A percentile compares a stretch with the other conserved stretches of the same genome.
phyloP scores from a whole-genome alignment of 2,329 filamentous ascomycete genomes.

The Paecilomyces sp. region DNA sequence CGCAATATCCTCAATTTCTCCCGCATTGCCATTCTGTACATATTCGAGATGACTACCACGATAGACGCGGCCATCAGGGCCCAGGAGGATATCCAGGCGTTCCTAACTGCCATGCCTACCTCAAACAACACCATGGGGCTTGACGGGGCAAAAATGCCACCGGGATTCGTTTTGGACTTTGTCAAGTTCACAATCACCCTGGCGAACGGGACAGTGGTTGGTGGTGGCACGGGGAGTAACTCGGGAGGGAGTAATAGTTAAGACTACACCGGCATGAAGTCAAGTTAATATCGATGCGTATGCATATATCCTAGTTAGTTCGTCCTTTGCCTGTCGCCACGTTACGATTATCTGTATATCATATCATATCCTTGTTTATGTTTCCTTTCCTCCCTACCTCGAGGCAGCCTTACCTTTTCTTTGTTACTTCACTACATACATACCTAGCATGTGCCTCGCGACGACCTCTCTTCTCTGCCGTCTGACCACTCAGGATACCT shows the following conservation, averaged over 20 bases:
- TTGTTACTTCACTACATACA: background rate
- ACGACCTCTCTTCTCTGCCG: background rate
- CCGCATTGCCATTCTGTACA: constrained; percentile 34
- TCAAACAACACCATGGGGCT: constrained; percentile 16
- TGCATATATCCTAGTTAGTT: no score
- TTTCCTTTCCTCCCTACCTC: background rate
- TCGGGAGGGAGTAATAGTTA: background rate
- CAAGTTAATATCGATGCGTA: background rate
- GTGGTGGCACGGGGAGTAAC: constrained; percentile 7
- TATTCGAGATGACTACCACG: constrained; percentile 26
- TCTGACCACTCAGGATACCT: background rate
- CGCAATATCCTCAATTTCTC: constrained; percentile 25
- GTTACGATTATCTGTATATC: background rate
- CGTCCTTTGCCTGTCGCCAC: background rate
- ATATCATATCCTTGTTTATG: background rate
- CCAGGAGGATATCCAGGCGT: constrained; percentile 22
- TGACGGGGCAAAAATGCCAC: constrained; percentile 12
- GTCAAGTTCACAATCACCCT: constrained; percentile 26
- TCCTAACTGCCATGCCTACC: constrained; percentile 18
- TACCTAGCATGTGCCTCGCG: background rate
- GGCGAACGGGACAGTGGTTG: constrained; percentile 21
- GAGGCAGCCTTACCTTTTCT: background rate
- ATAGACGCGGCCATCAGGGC: constrained; percentile 22
- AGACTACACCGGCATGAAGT: background rate
- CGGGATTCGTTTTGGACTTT: constrained; percentile 27